Evolutionary conservation across 1,284 basidiomycete genomes (phyloP).

Genomic region (Cutaneotrichosporon sp.): DNA sequence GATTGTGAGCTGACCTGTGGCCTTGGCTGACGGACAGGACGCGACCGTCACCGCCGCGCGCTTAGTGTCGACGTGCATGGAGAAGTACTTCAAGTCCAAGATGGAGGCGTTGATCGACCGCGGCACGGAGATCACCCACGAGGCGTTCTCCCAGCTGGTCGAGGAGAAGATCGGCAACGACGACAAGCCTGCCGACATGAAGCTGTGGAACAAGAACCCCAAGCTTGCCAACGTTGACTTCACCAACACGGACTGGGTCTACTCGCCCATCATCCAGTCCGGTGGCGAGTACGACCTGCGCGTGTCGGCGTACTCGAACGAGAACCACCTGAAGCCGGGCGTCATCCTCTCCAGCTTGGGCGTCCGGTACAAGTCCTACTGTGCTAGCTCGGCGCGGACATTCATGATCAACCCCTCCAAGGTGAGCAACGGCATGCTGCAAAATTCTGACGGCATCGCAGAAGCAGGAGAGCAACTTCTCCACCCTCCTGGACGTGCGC

Average conservation of each 20-base stretch:
- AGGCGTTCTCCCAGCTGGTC: constrained; percentile 65
- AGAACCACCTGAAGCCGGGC: constrained; percentile 84
- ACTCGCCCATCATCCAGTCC: constrained; percentile 93
- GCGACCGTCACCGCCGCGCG: constrained; percentile 70
- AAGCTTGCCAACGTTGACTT: constrained; percentile 79
- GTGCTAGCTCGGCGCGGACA: constrained; percentile 86
- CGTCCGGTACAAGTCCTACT: constrained; percentile 90
- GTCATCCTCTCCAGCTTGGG: constrained; percentile 87
- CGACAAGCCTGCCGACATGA: constrained; percentile 84
- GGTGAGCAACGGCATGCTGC: constrained; percentile 55
- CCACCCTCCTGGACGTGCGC: constrained; percentile 75
- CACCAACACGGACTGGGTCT: constrained; percentile 85
- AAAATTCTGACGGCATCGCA: background rate
- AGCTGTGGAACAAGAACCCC: constrained; percentile 78
- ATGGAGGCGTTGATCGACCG: constrained; percentile 89
- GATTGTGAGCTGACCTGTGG: constrained; percentile 60
- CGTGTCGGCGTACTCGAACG: constrained; percentile 79
- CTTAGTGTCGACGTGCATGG: constrained; percentile 81
- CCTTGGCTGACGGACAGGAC: constrained; percentile 61
- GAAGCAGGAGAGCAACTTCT: constrained; percentile 88
- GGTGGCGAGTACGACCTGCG: constrained; percentile 88
- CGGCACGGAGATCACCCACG: constrained; percentile 86
- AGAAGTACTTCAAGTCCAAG: constrained; percentile 82
- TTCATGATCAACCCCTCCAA: constrained; percentile 93
- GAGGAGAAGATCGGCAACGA: constrained; percentile 85